phyloP scores from a whole-genome alignment of 345 rosid genomes.

The Citrus mangshanensis region DNA sequence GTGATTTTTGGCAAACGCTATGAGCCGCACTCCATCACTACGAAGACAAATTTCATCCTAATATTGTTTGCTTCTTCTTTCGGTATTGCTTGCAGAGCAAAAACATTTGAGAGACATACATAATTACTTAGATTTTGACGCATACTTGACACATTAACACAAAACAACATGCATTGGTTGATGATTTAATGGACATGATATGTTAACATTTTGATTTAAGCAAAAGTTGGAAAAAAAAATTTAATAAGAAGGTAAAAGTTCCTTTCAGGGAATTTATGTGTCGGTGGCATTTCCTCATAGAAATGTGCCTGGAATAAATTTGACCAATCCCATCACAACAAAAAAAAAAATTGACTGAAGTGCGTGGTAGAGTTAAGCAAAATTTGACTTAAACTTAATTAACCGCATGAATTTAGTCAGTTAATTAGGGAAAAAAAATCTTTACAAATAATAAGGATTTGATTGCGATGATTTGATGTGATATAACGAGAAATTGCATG shows the following conservation, averaged over 20 bases:
- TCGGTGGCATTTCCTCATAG: background rate
- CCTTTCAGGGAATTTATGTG: background rate
- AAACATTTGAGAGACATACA: background rate
- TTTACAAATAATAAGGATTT: background rate
- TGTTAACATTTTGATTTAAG: background rate
- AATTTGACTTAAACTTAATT: background rate
- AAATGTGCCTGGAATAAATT: background rate
- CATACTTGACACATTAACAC: background rate
- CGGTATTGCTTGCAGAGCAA: background rate
- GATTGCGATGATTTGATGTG: constrained; percentile 18
- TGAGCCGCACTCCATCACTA: background rate
- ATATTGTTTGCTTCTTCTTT: background rate
- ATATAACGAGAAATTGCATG: constrained; percentile 28
- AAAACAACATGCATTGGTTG: background rate
- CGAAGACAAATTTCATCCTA: background rate
- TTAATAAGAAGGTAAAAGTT: background rate
- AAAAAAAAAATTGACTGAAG: background rate
- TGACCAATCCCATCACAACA: background rate
- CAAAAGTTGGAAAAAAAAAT: too few species aligned
- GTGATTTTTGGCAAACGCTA: background rate
- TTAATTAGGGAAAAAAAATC: background rate
- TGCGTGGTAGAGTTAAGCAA: background rate
- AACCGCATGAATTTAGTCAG: constrained; percentile 1
- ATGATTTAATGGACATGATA: background rate
- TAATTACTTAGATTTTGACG: background rate